Base-by-base conservation (phyloP, 306 rosid genomes). In the Quercus glauca region DNA sequence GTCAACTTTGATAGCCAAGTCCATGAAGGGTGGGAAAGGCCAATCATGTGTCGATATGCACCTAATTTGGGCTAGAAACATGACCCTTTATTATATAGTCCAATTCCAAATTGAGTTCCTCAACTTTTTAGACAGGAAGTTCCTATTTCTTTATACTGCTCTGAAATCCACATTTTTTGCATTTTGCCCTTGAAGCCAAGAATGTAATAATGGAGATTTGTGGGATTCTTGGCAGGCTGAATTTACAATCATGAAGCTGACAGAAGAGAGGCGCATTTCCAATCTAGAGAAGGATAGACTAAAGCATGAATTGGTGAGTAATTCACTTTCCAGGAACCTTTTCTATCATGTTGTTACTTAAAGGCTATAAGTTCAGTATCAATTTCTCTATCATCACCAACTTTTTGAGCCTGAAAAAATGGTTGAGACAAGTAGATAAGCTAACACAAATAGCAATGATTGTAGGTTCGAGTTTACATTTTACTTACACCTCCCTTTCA, bases 241-340 rank as follows among this genome's bases (percentile, higher is more conserved):
- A 69, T 85, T 79, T 77, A 80, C 84, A 67, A 84, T 91, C 82
- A 75, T 0, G 84, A 91, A 83, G 88, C 82, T 95, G 78, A 87
- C 79, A 41, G 91, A 89, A 86, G 94, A 91, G 88, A 90, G 74
- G 73, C 84, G 45, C 75, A 58, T 28, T 65, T 83, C 85, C 77
- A 82, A 31, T 56, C 78, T 55, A 74, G 97, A 91, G 81, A 91
- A 84, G 79, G 86, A 86, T 73, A 70, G 79, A 77, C 92, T 95
- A 49, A 85, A 89, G 86, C 80, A 78, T 64, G 94, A 92, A 75
- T 83, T 93, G 97, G 99, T 95, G 79, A 56, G 90, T 78, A 51
- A 13, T 29, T 69, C 23, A 25, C 55, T 75, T 67, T 8, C 28
- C 1, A 11, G 10, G 6, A 8, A 79, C 31, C 20, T 41, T 77